phyloP scores from a whole-genome alignment of 1,284 basidiomycete species.

The Cystobasidium pallidum region DNA sequence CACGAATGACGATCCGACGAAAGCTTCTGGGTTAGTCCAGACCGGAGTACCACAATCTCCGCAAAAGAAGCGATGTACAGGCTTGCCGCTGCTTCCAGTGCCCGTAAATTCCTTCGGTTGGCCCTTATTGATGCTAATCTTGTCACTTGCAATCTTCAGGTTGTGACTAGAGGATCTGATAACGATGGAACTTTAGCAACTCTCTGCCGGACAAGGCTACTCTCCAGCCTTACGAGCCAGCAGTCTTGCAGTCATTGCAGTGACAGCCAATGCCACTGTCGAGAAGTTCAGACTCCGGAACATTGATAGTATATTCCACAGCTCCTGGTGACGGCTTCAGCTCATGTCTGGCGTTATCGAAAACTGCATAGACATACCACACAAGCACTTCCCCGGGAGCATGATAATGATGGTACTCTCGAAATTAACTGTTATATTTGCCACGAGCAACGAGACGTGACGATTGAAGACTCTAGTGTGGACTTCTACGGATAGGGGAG shows the following conservation, averaged over 20 bases:
- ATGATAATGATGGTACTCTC: conserved; percentile 2
- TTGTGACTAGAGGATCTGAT: conserved; percentile 36
- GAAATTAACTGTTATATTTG: conserved; percentile 13
- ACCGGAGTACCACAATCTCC: conserved; percentile 42
- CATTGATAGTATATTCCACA: conserved; percentile 26
- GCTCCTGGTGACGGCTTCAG: conserved; percentile 3
- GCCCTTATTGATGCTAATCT: conserved; percentile 31
- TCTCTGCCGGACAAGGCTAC: not conserved
- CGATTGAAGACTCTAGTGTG: too few species aligned
- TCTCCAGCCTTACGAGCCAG: conserved; percentile 3
- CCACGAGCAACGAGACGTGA: too few species aligned
- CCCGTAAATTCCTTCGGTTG: conserved; percentile 15
- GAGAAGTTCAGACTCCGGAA: conserved; percentile 19
- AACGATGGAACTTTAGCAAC: not conserved
- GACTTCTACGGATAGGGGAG: too few species aligned
- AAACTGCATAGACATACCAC: conserved; percentile 14
- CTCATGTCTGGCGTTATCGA: not conserved
- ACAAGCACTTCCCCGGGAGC: conserved; percentile 33
- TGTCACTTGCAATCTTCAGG: not conserved
- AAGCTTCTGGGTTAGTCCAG: conserved; percentile 20
- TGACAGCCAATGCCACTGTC: conserved; percentile 33
- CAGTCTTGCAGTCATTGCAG: conserved; percentile 31
- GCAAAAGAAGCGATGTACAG: conserved; percentile 44
- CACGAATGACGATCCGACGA: conserved; percentile 31
- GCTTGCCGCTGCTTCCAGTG: conserved; percentile 40